phyloP scores from a whole-genome alignment of 2,329 filamentous ascomycete genomes.

The Apiospora marii region DNA sequence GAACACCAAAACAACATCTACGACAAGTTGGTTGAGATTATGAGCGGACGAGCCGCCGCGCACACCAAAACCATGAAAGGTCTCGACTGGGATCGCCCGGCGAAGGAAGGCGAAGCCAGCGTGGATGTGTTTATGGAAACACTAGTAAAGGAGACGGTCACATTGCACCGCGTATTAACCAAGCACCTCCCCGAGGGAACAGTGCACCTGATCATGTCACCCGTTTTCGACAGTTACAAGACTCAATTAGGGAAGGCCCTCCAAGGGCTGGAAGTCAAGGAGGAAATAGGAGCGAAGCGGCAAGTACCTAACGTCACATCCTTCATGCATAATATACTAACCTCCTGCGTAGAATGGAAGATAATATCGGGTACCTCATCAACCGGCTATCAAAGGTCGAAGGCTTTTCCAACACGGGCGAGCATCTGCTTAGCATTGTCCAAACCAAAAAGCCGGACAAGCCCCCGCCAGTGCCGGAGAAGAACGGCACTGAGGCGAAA shows the following conservation, averaged over 20 bases:
- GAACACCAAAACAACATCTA: conserved; percentile 92
- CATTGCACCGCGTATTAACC: conserved; percentile 81
- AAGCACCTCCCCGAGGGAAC: conserved; percentile 82
- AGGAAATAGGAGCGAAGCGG: conserved; percentile 74
- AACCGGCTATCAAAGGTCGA: conserved; percentile 78
- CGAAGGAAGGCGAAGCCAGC: conserved; percentile 47
- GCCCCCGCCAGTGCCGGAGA: conserved; percentile 28
- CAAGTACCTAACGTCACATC: conserved; percentile 49
- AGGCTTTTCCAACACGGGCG: conserved; percentile 77
- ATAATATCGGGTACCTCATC: conserved; percentile 78
- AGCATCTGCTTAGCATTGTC: conserved; percentile 71
- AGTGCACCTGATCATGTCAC: conserved; percentile 83
- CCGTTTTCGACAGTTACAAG: conserved; percentile 83
- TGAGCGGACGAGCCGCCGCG: conserved; percentile 77
- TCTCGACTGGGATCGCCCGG: conserved; percentile 73
- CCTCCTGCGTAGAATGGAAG: conserved; percentile 67
- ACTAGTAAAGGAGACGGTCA: conserved; percentile 84
- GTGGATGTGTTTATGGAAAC: conserved; percentile 85
- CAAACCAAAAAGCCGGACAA: conserved; percentile 59
- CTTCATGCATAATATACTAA: conserved; percentile 24
- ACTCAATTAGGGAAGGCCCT: conserved; percentile 80
- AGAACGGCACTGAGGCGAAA: conserved; percentile 26
- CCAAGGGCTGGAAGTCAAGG: conserved; percentile 69
- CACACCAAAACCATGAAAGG: conserved; percentile 79
- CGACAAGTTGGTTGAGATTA: conserved; percentile 92